Base-by-base conservation (phyloP, 1,284 basidiomycete genomes). In the Microbotryomycetes sp. region DNA sequence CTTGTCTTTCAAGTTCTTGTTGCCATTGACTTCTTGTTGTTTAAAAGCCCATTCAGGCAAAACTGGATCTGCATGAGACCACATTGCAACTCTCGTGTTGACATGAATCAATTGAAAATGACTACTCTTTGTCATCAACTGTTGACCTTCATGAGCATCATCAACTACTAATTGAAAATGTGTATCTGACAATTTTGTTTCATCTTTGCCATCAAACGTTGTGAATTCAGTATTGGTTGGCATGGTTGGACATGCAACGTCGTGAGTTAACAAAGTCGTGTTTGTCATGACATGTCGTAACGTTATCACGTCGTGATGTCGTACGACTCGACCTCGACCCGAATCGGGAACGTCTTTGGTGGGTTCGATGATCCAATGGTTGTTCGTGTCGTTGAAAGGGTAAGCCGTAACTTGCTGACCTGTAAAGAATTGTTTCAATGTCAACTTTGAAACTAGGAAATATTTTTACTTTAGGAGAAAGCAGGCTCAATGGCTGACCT, bases 391-490 rank as follows among this genome's bases (percentile, higher is more conserved):
- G 59, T 89, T 85, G 76, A 92, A 87, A 0, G 85, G 88, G 77
- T 97, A 97, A 49, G 88, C 94, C n/a, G 96, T 98, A 31, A 99
- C 96, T 76, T 98, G 96, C 78, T 97, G 96, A 66, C 91, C 88
- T 88, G 69, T 2, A 9, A 30, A 5, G 22, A 45, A 19, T 64
- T 19, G 7, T 22, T 42, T 46, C 36, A 56, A 29, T 25, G n/a
- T 15, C 26, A 29, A 29, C 51, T 31, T 9, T 9, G 54, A 47
- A 12, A 29, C 36, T 51, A 19, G 4, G 29, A 49, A 28, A n/a
- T n/a, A 2, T 36, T 30, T 30, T 7, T 6, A 16, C 0, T 9
- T 12, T 28, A 9, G 22, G 32, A 53, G n/a, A 16, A 28, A 36
- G 19, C 9, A 60, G 29, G 23, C 2, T 29, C 19, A 25, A 45